Evolutionary conservation across 805 yeast genomes (phyloP), one percentile per base, ranked within the genome.

Genomic region (Aciculoconidium aculeatum): DNA sequence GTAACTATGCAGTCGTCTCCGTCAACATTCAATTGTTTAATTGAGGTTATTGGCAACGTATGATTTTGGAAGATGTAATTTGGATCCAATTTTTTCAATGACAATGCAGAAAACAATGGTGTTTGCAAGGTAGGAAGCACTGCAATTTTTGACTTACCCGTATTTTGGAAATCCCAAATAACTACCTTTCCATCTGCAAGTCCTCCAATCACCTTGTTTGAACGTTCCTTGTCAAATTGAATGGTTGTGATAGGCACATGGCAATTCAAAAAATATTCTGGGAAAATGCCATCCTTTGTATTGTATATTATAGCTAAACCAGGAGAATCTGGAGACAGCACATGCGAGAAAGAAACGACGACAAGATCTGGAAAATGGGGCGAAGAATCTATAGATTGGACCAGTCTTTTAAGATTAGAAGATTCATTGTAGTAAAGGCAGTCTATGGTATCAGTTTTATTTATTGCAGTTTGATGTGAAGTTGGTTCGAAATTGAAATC

Each of bases 141-240:
- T 6, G 37, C 44, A 11, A 50, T 42, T 2, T 18, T 25, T 4
- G 25, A 15, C 7, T 16, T 11, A 2, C 37, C 17, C n/a, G 26
- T 28, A 4, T 28, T 14, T n/a, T 33, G 27, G 14, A 67, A 37
- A 39, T 72, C 71, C 77, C 78, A 75, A 6, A 70, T 48, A n/a
- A 63, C 65, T 1, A 75, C 25, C 28, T 61, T 60, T 0, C 82
- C 81, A 40, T 68, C 67, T 11, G 44, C 43, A 4, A 73, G 58
- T 0, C 79, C 75, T 0, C 67, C 78, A 15, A 70, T 45, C 1
- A 76, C 49, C 28, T 62, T 55, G 27, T 58, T 53, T 2, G 68
- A 47, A 13, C 58, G 52, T 10, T 47, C 37, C 7, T 44, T 44
- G 17, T 70, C 66, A 35, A 74, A 72, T 32, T 55, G 58, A 7